Conservation (phyloP, 176 grass and related monocot species). For the Ananas comosus region DNA sequence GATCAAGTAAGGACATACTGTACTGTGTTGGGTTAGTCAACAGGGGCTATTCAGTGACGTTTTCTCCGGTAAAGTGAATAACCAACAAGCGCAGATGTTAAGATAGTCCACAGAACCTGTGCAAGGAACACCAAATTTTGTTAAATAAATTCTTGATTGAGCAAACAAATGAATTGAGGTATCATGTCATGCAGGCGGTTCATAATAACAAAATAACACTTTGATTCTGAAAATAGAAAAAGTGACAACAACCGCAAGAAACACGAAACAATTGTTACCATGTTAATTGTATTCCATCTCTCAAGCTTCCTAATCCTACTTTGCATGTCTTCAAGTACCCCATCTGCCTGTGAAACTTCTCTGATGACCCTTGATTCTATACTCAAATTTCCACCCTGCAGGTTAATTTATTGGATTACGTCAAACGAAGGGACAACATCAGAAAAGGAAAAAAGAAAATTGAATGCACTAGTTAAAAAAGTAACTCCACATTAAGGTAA, state of each 20-base stretch:
- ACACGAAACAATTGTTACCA: slow-evolving; percentile 35
- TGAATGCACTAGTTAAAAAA: too few relatives aligned
- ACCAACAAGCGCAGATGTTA: slow-evolving; percentile 92
- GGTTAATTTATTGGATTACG: slow-evolving; percentile 4
- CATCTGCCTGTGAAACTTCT: slow-evolving; percentile 62
- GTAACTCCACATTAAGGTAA: too few relatives aligned
- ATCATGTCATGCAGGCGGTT: not conserved
- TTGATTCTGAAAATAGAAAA: not conserved
- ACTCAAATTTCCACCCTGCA: slow-evolving; percentile 73
- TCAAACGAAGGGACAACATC: not conserved
- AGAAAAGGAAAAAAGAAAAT: not conserved
- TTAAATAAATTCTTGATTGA: slow-evolving; percentile 6
- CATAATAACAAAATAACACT: slow-evolving; percentile 13
- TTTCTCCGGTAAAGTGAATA: slow-evolving; percentile 82
- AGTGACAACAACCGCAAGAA: not conserved
- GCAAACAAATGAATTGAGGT: not conserved
- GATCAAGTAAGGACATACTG: not conserved
- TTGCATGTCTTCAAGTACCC: slow-evolving; percentile 79
- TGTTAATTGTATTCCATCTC: slow-evolving; percentile 92
- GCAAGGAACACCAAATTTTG: slow-evolving; percentile 7
- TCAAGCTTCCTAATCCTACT: slow-evolving; percentile 88
- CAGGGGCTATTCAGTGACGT: slow-evolving; percentile 33
- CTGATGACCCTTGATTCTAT: slow-evolving; percentile 40
- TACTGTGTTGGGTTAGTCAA: not conserved
- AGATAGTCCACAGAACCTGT: slow-evolving; percentile 91